Percentiles rank a stretch among this genome's conserved stretches.
phyloP scores from a whole-genome alignment of 2,329 filamentous ascomycete species.

The Myriosclerotinia scirpicola region DNA sequence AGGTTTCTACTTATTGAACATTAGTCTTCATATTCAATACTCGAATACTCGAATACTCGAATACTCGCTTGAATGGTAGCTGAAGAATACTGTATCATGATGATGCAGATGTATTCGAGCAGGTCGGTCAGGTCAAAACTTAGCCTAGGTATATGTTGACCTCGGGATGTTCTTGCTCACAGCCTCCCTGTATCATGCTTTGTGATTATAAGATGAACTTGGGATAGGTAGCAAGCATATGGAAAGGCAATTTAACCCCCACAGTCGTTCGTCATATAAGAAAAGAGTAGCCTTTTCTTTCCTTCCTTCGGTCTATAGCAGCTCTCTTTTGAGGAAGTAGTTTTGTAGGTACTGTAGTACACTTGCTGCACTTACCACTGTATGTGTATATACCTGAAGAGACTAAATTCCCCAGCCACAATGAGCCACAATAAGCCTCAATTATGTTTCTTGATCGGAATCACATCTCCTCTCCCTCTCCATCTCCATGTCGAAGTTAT shows the following conservation, averaged over 20 bases:
- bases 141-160: neutral
- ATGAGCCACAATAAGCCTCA: neutral
- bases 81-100: too few species aligned
- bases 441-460: neutral
- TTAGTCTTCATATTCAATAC: neutral
- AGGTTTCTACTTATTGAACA: neutral
- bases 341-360: too few species aligned
- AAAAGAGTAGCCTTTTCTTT: too few species aligned
- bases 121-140: too few species aligned
- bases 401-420: conserved; percentile 5
- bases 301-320: neutral
- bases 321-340: neutral
- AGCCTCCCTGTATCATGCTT: neutral
- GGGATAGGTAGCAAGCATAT: neutral
- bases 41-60: neutral
- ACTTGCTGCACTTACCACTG: too few species aligned
- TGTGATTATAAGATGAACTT: too few species aligned
- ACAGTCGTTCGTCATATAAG: neutral
- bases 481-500: too few species aligned
- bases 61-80: too few species aligned
- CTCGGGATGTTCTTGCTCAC: neutral
- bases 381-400: too few species aligned
- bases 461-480: too few species aligned
- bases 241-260: neutral
- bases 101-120: too few species aligned